Percentiles rank a stretch among this genome's conserved stretches.
These are phyloP conservation scores for Phialophora expanda DNA, from an alignment of 2,329 filamentous ascomycete species.

Conservation along the genomic window DNA sequence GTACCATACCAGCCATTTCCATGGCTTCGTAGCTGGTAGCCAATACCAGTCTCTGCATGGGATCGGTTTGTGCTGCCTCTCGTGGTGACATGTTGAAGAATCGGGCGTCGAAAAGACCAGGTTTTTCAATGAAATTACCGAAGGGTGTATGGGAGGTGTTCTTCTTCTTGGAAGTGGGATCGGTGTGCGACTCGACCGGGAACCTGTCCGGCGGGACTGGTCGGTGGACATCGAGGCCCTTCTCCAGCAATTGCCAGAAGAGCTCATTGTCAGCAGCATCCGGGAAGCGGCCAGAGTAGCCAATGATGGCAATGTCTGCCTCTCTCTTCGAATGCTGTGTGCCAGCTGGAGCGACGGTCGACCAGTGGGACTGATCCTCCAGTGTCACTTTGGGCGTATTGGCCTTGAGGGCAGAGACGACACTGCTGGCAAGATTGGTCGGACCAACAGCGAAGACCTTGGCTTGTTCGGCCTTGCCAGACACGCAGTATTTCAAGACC, in stretches of 20 bases:
- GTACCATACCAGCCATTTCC: constrained; percentile 79
- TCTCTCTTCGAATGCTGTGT: constrained; percentile 52
- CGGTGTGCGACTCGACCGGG: constrained; percentile 71
- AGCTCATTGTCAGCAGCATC: constrained; percentile 72
- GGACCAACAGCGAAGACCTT: constrained; percentile 57
- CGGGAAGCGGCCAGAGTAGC: constrained; percentile 78
- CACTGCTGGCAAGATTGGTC: constrained; percentile 60
- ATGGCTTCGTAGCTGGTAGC: constrained; percentile 80
- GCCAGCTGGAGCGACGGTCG: constrained; percentile 38
- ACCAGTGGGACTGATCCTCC: constrained; percentile 52
- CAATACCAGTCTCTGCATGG: constrained; percentile 77
- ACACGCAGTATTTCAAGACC: constrained; percentile 42
- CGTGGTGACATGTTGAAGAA: constrained; percentile 89
- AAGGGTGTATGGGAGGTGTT: constrained; percentile 79
- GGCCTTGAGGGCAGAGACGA: constrained; percentile 60
- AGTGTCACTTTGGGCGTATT: constrained; percentile 37
- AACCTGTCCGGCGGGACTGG: constrained; percentile 71
- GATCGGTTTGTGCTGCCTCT: constrained; percentile 79
- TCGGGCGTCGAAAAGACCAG: constrained; percentile 77
- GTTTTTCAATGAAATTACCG: constrained; percentile 76
- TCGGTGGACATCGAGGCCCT: constrained; percentile 73
- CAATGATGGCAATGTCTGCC: constrained; percentile 82
- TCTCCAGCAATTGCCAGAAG: constrained; percentile 75
- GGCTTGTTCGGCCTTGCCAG: constrained; percentile 37
- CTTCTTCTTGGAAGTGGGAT: constrained; percentile 72